Evolutionary conservation across 208 protist species (phyloP).

Genomic region (Phytomonas sp.): DNA sequence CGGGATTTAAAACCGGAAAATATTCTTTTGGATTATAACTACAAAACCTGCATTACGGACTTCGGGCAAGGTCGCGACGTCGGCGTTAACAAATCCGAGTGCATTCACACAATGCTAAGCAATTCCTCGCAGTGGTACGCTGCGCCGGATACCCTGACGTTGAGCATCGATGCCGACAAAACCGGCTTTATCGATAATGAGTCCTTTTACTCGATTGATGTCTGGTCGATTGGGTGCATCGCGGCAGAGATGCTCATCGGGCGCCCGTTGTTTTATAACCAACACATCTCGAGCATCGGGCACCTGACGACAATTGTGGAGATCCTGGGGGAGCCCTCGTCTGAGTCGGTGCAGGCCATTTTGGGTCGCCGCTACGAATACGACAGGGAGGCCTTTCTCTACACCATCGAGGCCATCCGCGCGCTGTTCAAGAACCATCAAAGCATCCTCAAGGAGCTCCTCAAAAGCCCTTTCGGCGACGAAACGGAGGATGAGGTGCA

Average conservation of each 20-base stretch:
- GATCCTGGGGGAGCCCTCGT: slow-evolving; percentile 66
- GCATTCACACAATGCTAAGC: slow-evolving; percentile 56
- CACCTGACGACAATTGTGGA: slow-evolving; percentile 91
- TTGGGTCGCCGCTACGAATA: slow-evolving; percentile 34
- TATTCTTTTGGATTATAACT: slow-evolving; percentile 87
- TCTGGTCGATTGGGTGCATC: slow-evolving; percentile 90
- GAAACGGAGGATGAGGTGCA: slow-evolving; percentile 63
- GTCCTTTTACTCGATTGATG: slow-evolving; percentile 70
- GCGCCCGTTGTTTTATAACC: slow-evolving; percentile 75
- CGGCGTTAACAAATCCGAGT: slow-evolving; percentile 23
- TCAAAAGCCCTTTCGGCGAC: slow-evolving; percentile 55
- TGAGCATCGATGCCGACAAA: slow-evolving; percentile 55
- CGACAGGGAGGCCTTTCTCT: slow-evolving; percentile 33
- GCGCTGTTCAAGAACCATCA: slow-evolving; percentile 9
- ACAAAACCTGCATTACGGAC: slow-evolving; percentile 91
- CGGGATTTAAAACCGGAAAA: slow-evolving; percentile 92
- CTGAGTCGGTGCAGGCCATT: slow-evolving; percentile 73
- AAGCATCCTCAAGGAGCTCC: slow-evolving; percentile 27
- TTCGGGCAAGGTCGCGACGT: slow-evolving; percentile 95
- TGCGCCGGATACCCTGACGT: slow-evolving; percentile 95
- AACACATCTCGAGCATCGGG: slow-evolving; percentile 81
- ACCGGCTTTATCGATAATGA: slow-evolving; percentile 72
- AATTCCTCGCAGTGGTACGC: slow-evolving; percentile 95
- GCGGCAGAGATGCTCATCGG: slow-evolving; percentile 85
- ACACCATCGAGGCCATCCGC: slow-evolving; percentile 16